Base-by-base conservation (phyloP, 2,329 filamentous ascomycete species). In the Verticillium alfalfae region DNA sequence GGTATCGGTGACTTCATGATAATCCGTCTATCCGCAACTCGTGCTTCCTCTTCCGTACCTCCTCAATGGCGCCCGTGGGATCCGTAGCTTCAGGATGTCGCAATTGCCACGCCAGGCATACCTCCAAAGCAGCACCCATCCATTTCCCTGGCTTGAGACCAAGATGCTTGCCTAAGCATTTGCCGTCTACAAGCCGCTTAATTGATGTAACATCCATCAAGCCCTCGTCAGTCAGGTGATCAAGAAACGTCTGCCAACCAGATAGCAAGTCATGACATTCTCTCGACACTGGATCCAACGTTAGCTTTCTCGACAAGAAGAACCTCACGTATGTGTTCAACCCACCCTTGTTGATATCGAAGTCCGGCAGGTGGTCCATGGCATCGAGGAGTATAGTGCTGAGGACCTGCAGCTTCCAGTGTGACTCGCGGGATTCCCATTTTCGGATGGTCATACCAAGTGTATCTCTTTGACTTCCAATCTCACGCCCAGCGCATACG, bases 81-180 rank as follows among this genome's bases (percentile, higher is more conserved):
- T 93, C 88, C 3, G 81, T 84, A 62, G 78, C 79, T 4, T 81
- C 81, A 0, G 93, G 92, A 70, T 98, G 87, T 41, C 91, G 84
- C 59, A 98, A 82, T 75, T 98, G 95, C 93, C 93, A 98, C 64
- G 88, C 87, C 74, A 96, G 85, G 64, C 92, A 90, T 4, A 93
- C 79, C 37, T 96, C 89, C 56, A 97, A 77, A 3, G 93, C 93
- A 56, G 83, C 81, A 60, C 86, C 86, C 83, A 96, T 90, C 94
- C 94, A 98, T n/a, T 81, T 87, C 1, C 92, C 92, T 0, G 91
- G 88, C 65, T 86, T 87, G n/a, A 83, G 77, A 0, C 83, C 85
- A 3, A 98, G 79, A 4, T 84, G 86, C 64, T 87, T 82, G 18
- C 87, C 84, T 22, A 98, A 82, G 59, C 88, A 79, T 45, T 84